These are phyloP conservation scores for Gossypium sturtianum DNA, from an alignment of 345 rosid genomes.

Conservation along the genomic window DNA sequence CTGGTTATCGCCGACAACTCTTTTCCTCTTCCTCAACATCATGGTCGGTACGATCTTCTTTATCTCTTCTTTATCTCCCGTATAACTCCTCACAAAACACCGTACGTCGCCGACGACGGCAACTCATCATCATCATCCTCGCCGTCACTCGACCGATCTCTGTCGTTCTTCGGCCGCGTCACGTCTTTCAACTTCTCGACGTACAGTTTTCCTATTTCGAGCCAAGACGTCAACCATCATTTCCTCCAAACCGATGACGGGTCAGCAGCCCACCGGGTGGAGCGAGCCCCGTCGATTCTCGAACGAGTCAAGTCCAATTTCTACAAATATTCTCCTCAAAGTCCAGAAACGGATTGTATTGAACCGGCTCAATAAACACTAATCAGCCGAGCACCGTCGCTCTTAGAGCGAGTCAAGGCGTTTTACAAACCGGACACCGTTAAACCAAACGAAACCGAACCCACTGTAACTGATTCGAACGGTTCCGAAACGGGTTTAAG, in stretches of 20 bases:
- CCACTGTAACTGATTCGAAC: not conserved
- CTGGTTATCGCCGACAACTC: not conserved
- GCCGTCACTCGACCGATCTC: constrained; percentile 28
- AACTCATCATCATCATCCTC: constrained; percentile 12
- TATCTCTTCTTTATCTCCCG: not conserved
- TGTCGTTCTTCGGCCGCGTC: constrained; percentile 48
- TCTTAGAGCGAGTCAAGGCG: constrained; percentile 14
- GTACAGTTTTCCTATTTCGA: constrained; percentile 26
- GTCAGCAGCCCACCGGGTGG: constrained; percentile 16
- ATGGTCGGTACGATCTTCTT: not conserved
- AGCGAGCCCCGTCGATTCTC: constrained; percentile 21
- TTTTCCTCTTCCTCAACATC: not conserved
- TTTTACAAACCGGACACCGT: constrained; percentile 6
- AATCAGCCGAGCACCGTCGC: not conserved
- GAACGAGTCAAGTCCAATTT: constrained; percentile 51
- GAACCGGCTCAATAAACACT: not conserved
- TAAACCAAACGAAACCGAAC: constrained; percentile 2
- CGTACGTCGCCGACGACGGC: not conserved
- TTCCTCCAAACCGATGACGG: not conserved
- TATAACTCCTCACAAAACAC: not conserved
- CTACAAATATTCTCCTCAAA: constrained; percentile 30
- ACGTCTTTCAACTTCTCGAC: constrained; percentile 40
- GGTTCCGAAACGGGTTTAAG: constrained; percentile 10
- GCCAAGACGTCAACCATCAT: constrained; percentile 5
- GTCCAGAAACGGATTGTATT: constrained; percentile 5